Evolutionary conservation across 495 filamentous ascomycete genomes (phyloP).

Genomic region (Staphylotrichum tortipilum): DNA sequence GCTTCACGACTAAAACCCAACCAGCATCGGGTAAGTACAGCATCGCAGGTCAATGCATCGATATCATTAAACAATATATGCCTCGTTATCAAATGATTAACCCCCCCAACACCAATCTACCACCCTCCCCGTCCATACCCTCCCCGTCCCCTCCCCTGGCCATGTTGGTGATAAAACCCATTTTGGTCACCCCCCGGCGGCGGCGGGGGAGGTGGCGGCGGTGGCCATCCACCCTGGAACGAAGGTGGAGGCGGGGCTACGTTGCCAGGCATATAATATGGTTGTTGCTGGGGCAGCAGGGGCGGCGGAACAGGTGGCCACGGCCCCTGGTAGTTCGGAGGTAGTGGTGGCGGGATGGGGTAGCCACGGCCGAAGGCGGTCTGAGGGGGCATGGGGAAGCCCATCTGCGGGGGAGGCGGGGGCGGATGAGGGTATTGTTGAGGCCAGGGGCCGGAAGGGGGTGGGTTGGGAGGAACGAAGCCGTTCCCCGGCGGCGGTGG

Average conservation of each 20-base stretch:
- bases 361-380: constrained; percentile 8
- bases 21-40: too few species aligned
- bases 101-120: background rate
- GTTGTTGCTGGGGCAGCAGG: constrained; percentile 24
- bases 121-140: constrained; percentile 11
- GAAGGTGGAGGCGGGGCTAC: constrained; percentile 2
- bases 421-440: constrained; percentile 9
- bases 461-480: constrained; percentile 26
- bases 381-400: constrained; percentile 13
- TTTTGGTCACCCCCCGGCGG: constrained; percentile 18
- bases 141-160: constrained; percentile 7
- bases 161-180: constrained; percentile 22
- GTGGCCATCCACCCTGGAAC: constrained; percentile 12
- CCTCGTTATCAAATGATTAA: background rate
- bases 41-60: too few species aligned
- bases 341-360: constrained; percentile 34
- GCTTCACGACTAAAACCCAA: too few species aligned
- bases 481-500: constrained; percentile 22
- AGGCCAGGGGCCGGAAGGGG: constrained; percentile 20
- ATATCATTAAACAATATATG: too few species aligned
- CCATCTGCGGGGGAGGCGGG: background rate
- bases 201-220: constrained; percentile 17
- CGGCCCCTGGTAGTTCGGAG: constrained; percentile 40
- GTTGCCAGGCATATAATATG: background rate
- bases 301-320: constrained; percentile 42